Conservation (phyloP, 2,329 filamentous ascomycete genomes). For the Paramyrothecium roridum region DNA sequence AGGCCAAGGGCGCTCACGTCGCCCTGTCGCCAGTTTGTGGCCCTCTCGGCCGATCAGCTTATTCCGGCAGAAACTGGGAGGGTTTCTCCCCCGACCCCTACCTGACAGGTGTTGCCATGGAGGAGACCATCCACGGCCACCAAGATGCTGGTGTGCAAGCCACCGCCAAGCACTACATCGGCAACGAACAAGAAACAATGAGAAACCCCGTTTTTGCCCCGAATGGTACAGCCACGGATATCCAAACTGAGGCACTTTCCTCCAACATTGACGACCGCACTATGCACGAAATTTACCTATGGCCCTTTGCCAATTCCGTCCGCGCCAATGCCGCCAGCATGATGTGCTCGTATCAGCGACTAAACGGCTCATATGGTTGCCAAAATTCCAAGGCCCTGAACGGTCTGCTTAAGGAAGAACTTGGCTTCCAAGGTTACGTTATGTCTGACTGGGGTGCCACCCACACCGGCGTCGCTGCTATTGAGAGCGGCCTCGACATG, state of each 20-base stretch:
- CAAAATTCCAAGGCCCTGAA: conserved; percentile 46
- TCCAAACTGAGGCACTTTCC: conserved; percentile 25
- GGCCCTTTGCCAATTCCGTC: conserved; percentile 30
- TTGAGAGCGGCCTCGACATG: conserved; percentile 46
- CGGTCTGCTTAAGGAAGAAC: conserved; percentile 45
- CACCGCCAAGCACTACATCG: conserved; percentile 35
- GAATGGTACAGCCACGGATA: conserved; percentile 19
- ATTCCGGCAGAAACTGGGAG: conserved; percentile 64
- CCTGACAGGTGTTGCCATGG: conserved; percentile 54
- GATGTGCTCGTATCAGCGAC: conserved; percentile 42
- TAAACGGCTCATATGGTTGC: conserved; percentile 49
- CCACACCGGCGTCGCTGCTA: conserved; percentile 36
- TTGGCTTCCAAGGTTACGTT: conserved; percentile 44
- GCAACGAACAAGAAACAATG: conserved; percentile 31
- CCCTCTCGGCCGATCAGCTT: conserved; percentile 39
- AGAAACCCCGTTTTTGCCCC: conserved; percentile 21
- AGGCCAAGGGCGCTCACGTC: conserved; percentile 69
- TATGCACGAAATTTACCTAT: conserved; percentile 48
- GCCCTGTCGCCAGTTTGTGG: conserved; percentile 47
- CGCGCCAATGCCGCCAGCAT: conserved; percentile 28
- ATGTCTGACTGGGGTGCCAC: conserved; percentile 43
- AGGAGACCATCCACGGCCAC: conserved; percentile 27
- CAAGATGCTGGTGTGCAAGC: conserved; percentile 34
- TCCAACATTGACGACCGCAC: conserved; percentile 57
- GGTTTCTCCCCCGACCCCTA: conserved; percentile 63